phyloP scores from a whole-genome alignment of 1,284 basidiomycete genomes.

The Moesziomyces parantarcticus region DNA sequence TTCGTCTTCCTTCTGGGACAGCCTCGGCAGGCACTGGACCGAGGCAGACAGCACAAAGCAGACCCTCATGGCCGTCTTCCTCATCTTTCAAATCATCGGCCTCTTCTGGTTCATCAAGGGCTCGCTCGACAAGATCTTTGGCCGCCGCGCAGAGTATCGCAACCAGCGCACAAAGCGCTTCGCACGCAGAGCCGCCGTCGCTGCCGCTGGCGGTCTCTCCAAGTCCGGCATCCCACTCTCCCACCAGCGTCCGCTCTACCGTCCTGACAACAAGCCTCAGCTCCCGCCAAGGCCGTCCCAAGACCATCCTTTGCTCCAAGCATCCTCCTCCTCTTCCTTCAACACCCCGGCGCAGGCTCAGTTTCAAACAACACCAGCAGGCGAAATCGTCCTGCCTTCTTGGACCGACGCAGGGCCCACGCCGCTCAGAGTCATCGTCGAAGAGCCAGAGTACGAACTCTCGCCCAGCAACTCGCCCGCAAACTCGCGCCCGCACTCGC shows the following conservation, averaged over 20 bases:
- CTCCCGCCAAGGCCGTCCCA: slow-evolving; percentile 36
- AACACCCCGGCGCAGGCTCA: slow-evolving; percentile 4
- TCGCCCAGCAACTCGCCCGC: slow-evolving; percentile 23
- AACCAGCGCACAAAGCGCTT: slow-evolving; percentile 38
- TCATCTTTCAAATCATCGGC: slow-evolving; percentile 34
- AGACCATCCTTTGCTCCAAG: slow-evolving; percentile 23
- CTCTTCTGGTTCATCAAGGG: slow-evolving; percentile 39
- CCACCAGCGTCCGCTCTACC: slow-evolving; percentile 45
- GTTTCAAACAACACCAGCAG: slow-evolving; percentile 30
- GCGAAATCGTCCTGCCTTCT: slow-evolving; percentile 45
- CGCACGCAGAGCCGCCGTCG: slow-evolving; percentile 40
- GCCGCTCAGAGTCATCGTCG: slow-evolving; percentile 46
- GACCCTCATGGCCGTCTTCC: slow-evolving; percentile 47
- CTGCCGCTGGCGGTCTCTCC: slow-evolving; percentile 38
- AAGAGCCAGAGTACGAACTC: slow-evolving; percentile 38
- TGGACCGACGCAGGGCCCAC: slow-evolving; percentile 46
- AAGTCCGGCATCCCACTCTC: slow-evolving; percentile 38
- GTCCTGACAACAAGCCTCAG: slow-evolving; percentile 30
- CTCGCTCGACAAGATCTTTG: slow-evolving; percentile 44
- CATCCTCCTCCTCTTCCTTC: slow-evolving; percentile 5
- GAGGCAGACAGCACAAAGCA: slow-evolving; percentile 47
- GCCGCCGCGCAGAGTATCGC: slow-evolving; percentile 43
- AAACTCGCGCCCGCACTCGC: slow-evolving; percentile 21
- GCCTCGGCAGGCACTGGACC: slow-evolving; percentile 33
- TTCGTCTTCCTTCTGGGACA: slow-evolving; percentile 31